A percentile compares a stretch with the other conserved stretches of the same genome.
These are phyloP conservation scores for Akanthomyces uredinophilus DNA, from an alignment of 2,329 filamentous ascomycete genomes.

Conservation along the genomic window DNA sequence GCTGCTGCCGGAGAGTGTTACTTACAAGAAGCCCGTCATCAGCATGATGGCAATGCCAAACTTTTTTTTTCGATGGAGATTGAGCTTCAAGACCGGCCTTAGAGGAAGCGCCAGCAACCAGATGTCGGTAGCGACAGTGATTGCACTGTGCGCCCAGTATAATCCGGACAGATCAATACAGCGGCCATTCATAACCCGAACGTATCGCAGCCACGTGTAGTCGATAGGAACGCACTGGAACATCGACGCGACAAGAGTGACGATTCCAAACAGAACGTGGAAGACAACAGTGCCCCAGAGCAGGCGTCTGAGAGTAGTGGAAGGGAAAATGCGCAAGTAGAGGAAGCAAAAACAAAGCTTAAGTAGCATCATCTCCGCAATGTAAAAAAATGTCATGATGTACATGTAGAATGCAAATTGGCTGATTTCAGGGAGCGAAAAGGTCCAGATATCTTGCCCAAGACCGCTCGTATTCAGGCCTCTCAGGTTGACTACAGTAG, in stretches of 20 bases:
- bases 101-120: background rate
- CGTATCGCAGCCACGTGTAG: background rate
- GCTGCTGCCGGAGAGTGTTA: too few relatives aligned
- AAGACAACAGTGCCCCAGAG: background rate
- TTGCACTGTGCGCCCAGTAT: background rate
- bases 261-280: background rate
- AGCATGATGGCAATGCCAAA: background rate
- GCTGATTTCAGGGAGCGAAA: background rate
- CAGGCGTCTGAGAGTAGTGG: background rate
- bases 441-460: background rate
- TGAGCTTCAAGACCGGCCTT: background rate
- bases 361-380: background rate
- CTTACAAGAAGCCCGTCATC: background rate
- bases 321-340: background rate
- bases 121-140: background rate
- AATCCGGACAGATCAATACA: background rate
- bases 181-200: background rate
- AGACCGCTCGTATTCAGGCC: background rate
- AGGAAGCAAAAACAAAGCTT: slow-evolving; percentile 1
- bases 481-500: background rate
- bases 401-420: background rate
- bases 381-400: background rate
- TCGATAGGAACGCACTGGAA: background rate
- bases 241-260: background rate
- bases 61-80: background rate